Percentiles rank a stretch among this genome's conserved stretches.
Conservation (phyloP, 2,329 filamentous ascomycete species). For the Fusarium solani-melongenae region DNA sequence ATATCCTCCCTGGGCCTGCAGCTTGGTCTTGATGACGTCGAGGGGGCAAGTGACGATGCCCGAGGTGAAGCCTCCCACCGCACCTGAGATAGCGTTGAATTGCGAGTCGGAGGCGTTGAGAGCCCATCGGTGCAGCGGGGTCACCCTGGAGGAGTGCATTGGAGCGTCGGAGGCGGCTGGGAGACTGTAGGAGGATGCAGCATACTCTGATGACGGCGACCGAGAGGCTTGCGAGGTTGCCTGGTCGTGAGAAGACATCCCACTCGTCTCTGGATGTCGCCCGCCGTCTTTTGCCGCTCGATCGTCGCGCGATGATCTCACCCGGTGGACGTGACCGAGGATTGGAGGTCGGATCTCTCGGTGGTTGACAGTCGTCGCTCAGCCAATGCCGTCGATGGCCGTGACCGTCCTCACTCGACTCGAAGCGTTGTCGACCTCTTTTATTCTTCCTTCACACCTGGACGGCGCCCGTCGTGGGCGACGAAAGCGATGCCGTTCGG, state of each 20-base stretch:
- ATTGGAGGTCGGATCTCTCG: background rate
- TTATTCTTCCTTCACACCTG: slow-evolving; percentile 9
- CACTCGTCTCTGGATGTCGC: slow-evolving; percentile 27
- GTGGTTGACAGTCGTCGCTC: slow-evolving; percentile 5
- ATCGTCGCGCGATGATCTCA: slow-evolving; percentile 11
- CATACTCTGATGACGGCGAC: slow-evolving; percentile 51
- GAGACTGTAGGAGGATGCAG: slow-evolving; percentile 49
- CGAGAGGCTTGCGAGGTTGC: slow-evolving; percentile 49
- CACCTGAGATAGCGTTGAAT: slow-evolving; percentile 88
- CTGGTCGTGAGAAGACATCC: slow-evolving; percentile 65
- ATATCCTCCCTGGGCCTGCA: slow-evolving; percentile 95
- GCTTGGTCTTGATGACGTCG: slow-evolving; percentile 98
- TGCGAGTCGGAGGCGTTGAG: slow-evolving; percentile 67
- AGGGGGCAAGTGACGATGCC: slow-evolving; percentile 96
- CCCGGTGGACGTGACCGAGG: background rate
- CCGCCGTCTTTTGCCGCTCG: slow-evolving; percentile 17
- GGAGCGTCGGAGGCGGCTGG: slow-evolving; percentile 47
- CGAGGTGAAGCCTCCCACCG: slow-evolving; percentile 89
- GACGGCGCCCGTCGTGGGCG: slow-evolving; percentile 14
- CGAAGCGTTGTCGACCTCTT: background rate
- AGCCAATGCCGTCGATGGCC: background rate
- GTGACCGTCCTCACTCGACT: background rate
- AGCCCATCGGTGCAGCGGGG: slow-evolving; percentile 66
- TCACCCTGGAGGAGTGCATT: slow-evolving; percentile 50
- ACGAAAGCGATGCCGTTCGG: slow-evolving; percentile 21